Evolutionary conservation across 2,329 filamentous ascomycete species (phyloP), one percentile per base, ranked within the genome.

Genomic region (Penicillium rolfsii): DNA sequence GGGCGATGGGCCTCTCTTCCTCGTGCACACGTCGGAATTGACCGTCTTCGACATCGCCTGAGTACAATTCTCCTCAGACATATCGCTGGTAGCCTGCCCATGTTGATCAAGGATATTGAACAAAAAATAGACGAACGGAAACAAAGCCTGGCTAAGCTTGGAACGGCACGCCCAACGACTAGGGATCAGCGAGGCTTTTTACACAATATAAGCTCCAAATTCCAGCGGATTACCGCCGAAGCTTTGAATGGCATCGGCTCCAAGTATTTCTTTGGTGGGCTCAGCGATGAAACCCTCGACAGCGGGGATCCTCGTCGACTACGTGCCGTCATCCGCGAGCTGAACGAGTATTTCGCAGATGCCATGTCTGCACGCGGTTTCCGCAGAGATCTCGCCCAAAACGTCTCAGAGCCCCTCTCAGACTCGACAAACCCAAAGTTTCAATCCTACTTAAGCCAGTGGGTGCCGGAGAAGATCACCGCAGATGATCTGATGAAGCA

Each of bases 241-340:
- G 78, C 77, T 0, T 57, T 81, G n/a, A 73, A 76, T 52, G 81
- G 80, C 0, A 71, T 71, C 24, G 82, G 82, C 55, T 55, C 35
- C 0, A 73, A 81, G 59, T 59, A 71, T 0, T 82, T 81, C 60
- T 82, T 82, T 46, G 73, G 76, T 3, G 57, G 45, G 0, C 28
- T 66, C 1, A 41, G 58, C 2, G 26, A 30, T 12, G 36, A 69
- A 4, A 19, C 9, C 19, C 11, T 24, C 19, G 40, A 43, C 4
- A 22, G n/a, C 11, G 40, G 40, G 24, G 40, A 43, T 43, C 8
- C 55, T 48, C 68, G 71, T 33, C 70, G 71, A 5, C 67, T 77
- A 0, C 67, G 75, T 2, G 69, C 73, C 1, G 38, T 69, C 3
- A 61, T 75, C 16, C 66, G 69, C 8, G 59, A 67, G 12, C 49